phyloP scores from a whole-genome alignment of 192 early-diverging fungal species.

The Diversispora epigaea region DNA sequence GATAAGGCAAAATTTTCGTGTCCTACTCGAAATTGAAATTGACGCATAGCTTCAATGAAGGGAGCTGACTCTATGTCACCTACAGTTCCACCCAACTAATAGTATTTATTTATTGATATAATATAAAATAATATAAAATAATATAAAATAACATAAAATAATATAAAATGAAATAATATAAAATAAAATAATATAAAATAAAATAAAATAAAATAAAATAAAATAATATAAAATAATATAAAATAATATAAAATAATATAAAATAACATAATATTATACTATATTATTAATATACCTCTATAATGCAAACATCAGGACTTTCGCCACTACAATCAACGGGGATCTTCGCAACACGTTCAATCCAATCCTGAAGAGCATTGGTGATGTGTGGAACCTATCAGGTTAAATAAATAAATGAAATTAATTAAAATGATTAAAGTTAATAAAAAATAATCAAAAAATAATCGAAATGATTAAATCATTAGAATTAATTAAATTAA shows the following conservation, averaged over 20 bases:
- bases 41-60: slow-evolving; percentile 99
- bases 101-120: too few species aligned
- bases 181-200: too few species aligned
- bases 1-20: slow-evolving; percentile 97
- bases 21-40: slow-evolving; percentile 99
- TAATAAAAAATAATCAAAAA: too few species aligned
- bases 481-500: neutral
- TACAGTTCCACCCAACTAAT: slow-evolving; percentile 86
- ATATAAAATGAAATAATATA: too few species aligned
- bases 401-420: slow-evolving; percentile 30
- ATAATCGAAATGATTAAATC: neutral
- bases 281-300: slow-evolving; percentile 58
- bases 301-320: slow-evolving; percentile 94
- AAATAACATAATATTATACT: neutral
- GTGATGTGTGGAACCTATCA: slow-evolving; percentile 89
- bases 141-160: too few species aligned
- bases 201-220: too few species aligned
- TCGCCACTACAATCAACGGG: slow-evolving; percentile 80
- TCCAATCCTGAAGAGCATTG: slow-evolving; percentile 96
- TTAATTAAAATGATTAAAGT: neutral
- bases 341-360: slow-evolving; percentile 90
- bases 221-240: too few species aligned
- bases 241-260: too few species aligned
- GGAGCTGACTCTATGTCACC: slow-evolving; percentile 99
- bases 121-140: neutral